Evolutionary conservation across 306 rosid species (phyloP), one percentile per base, ranked within the genome.

Genomic region (Vigna unguiculata): DNA sequence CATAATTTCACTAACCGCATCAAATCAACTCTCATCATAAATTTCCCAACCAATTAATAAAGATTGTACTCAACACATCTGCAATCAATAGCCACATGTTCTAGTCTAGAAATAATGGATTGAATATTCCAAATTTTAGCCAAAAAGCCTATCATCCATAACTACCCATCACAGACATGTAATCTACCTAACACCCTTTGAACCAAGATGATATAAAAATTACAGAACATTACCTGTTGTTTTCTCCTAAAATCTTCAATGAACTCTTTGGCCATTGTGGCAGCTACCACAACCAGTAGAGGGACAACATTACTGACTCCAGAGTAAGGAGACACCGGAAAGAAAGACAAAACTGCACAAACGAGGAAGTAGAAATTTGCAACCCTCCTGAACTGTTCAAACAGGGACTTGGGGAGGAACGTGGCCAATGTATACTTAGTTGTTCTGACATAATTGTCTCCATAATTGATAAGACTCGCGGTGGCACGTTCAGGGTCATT

Each of bases 381-480:
- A 72, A 90, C 98, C 55, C 99, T 81, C 60, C 99, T 82, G 77
- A 96, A 96, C 48, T 96, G 99, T 89, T 96, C 99, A 81, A 89
- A 96, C 88, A 92, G 57, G 1, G 99, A 86, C 76, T 89, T 92
- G 7, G 99, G 99, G 4, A 96, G 65, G 74, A 96, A 96, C 1
- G 99, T 85, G n/a, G 89, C 88, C 22, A 87, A n/a, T 0, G 96
- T 91, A 43, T 96, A 96, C 72, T 96, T 96, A 0, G 98, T 89
- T 12, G 96, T 92, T 34, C 91, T 89, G 5, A 92, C 93, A 64
- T 96, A 96, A 84, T 96, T 96, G 60, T 83, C 88, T 21, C 86
- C 87, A 78, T 92, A 96, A 21, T 75, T 78, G 32, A 24, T 47
- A 72, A 76, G 74, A 70, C 85, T 67, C 0, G 89, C 85, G 59